These are phyloP conservation scores for Debaryomycetaceae sp. DNA, from an alignment of 1,139 yeast species.

Conservation along the genomic window DNA sequence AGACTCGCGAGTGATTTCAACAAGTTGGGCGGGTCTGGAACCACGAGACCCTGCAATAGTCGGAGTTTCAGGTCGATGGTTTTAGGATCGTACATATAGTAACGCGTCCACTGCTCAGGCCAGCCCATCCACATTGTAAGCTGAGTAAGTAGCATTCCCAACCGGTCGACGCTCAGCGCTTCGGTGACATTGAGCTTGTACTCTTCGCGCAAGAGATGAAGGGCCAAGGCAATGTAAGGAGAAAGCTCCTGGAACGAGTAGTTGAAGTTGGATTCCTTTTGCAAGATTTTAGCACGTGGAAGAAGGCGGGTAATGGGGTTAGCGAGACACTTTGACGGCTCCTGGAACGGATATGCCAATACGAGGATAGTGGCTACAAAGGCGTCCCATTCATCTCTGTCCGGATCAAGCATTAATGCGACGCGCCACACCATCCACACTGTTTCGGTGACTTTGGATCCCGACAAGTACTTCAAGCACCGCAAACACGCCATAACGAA, in stretches of 20 bases:
- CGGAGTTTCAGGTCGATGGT: conserved; percentile 14
- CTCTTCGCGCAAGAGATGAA: conserved; percentile 77
- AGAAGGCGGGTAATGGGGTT: conserved; percentile 31
- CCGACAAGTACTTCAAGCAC: conserved; percentile 45
- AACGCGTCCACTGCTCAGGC: conserved; percentile 55
- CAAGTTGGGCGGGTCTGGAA: conserved; percentile 45
- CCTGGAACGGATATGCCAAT: conserved; percentile 32
- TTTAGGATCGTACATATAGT: conserved; percentile 31
- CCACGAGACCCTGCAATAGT: conserved; percentile 33
- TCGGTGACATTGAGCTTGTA: conserved; percentile 45
- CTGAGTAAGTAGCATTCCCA: conserved; percentile 52
- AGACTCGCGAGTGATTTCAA: conserved; percentile 43
- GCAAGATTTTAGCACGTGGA: conserved; percentile 26
- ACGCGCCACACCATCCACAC: conserved; percentile 59
- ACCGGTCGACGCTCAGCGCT: conserved; percentile 17
- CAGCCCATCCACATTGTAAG: conserved; percentile 64
- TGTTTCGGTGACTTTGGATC: conserved; percentile 45
- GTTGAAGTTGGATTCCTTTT: conserved; percentile 15
- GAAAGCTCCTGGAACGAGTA: conserved; percentile 38
- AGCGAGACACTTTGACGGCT: conserved; percentile 5
- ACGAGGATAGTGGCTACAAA: conserved; percentile 43
- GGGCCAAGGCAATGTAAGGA: conserved; percentile 54
- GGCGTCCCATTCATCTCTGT: conserved; percentile 52
- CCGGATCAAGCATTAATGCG: conserved; percentile 32
- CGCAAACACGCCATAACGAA: conserved; percentile 33